phyloP scores from a whole-genome alignment of 306 rosid genomes.

The Trifolium repens region DNA sequence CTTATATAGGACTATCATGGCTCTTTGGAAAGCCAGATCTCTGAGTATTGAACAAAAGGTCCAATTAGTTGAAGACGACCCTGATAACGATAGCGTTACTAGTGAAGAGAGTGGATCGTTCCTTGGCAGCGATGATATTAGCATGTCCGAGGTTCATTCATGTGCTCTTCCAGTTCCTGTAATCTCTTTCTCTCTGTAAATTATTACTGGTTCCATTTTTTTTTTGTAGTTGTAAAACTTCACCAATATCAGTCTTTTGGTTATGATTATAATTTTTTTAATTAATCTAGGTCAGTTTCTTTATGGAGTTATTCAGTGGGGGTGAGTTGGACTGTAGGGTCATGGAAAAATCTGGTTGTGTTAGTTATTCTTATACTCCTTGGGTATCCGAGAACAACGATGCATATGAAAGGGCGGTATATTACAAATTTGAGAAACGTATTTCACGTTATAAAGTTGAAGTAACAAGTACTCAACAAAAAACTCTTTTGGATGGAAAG shows the following conservation, averaged over 20 bases:
- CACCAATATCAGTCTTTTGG: constrained; percentile 17
- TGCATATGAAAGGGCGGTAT: constrained; percentile 70
- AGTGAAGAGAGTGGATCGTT: constrained; percentile 79
- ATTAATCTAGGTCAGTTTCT: constrained; percentile 62
- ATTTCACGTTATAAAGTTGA: constrained; percentile 76
- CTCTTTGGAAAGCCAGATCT: constrained; percentile 92
- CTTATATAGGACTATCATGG: constrained; percentile 85
- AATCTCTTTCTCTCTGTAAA: constrained; percentile 43
- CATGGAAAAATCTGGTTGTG: constrained; percentile 86
- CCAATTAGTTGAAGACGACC: constrained; percentile 79
- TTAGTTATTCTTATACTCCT: constrained; percentile 75
- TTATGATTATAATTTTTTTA: constrained; percentile 39
- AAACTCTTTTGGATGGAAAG: constrained; percentile 57
- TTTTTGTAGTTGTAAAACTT: neutral
- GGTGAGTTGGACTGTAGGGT: constrained; percentile 74
- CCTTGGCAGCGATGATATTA: constrained; percentile 73
- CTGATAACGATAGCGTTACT: constrained; percentile 62
- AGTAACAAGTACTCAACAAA: constrained; percentile 85
- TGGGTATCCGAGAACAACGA: constrained; percentile 86
- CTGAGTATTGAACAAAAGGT: constrained; percentile 94
- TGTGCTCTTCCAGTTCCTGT: constrained; percentile 68
- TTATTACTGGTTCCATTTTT: constrained; percentile 19
- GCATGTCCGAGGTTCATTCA: constrained; percentile 78
- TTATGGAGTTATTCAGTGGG: constrained; percentile 80
- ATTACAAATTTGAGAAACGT: constrained; percentile 74